Conservation (phyloP, 2,329 filamentous ascomycete genomes). For the Stachybotrys echinatus region DNA sequence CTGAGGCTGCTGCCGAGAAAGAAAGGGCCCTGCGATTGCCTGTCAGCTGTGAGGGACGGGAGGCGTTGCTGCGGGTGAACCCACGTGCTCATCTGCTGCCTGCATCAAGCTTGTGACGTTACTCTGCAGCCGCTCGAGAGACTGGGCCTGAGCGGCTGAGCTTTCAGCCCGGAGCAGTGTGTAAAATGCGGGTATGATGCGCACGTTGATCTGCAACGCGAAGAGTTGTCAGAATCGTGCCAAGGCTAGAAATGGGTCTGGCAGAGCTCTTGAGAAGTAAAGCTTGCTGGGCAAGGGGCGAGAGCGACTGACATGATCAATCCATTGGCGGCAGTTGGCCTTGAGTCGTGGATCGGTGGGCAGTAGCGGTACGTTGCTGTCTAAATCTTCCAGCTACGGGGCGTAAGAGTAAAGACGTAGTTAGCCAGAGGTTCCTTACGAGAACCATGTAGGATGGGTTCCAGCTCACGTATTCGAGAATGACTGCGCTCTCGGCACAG, state of each 20-base stretch:
- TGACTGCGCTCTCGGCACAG: conserved; percentile 73
- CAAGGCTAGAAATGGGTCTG: neutral
- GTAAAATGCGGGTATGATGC: conserved; percentile 74
- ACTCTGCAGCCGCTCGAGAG: conserved; percentile 56
- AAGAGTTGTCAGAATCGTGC: neutral
- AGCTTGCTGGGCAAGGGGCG: neutral
- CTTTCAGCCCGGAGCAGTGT: conserved; percentile 64
- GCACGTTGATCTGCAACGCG: conserved; percentile 60
- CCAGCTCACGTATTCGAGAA: conserved; percentile 72
- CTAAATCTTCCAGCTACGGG: conserved; percentile 66
- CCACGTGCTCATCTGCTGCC: conserved; percentile 38
- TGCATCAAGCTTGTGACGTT: conserved; percentile 54
- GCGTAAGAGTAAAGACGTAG: neutral
- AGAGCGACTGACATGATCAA: conserved; percentile 59
- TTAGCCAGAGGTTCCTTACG: neutral
- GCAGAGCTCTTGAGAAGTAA: too few species aligned
- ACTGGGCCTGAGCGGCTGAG: conserved; percentile 48
- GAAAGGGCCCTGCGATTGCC: conserved; percentile 53
- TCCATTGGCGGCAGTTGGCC: conserved; percentile 74
- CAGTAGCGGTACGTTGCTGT: conserved; percentile 54
- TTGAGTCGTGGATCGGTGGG: conserved; percentile 60
- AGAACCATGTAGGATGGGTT: neutral
- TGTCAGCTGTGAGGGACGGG: neutral
- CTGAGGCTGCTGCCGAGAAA: conserved; percentile 50
- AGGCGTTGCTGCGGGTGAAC: conserved; percentile 4